These are phyloP conservation scores for Aegilops bicornis DNA, from an alignment of 176 grass and related monocot genomes.

Conservation along the genomic window DNA sequence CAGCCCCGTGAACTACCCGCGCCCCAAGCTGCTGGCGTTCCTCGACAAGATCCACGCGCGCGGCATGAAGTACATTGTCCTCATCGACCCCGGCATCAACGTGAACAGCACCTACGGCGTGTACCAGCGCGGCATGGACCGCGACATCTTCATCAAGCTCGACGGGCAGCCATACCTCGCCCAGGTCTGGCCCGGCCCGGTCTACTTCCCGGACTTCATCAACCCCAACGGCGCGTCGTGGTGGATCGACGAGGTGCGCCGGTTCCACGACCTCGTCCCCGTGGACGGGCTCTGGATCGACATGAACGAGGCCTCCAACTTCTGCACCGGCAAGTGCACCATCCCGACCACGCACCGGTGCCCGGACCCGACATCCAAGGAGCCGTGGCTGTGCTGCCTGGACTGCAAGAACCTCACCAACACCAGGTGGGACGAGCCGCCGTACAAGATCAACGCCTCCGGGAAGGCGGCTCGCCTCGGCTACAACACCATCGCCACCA, in stretches of 20 bases:
- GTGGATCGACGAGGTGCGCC: constrained; percentile 89
- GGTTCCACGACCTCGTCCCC: constrained; percentile 80
- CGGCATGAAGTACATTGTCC: constrained; percentile 94
- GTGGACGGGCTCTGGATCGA: constrained; percentile 95
- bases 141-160: constrained; percentile 86
- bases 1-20: constrained; percentile 73
- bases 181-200: constrained; percentile 91
- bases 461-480: constrained; percentile 57
- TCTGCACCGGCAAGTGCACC: constrained; percentile 85
- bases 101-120: constrained; percentile 81
- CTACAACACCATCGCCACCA: constrained; percentile 83
- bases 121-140: constrained; percentile 65
- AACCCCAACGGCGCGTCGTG: constrained; percentile 67
- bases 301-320: constrained; percentile 98
- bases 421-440: constrained; percentile 86
- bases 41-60: constrained; percentile 64
- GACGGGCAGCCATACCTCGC: constrained; percentile 74
- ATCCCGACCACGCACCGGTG: constrained; percentile 64
- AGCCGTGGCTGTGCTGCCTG: constrained; percentile 86
- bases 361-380: constrained; percentile 44
- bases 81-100: constrained; percentile 88
- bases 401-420: constrained; percentile 97
- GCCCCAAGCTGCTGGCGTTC: constrained; percentile 68
- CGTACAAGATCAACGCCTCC: constrained; percentile 97
- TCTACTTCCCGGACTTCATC: constrained; percentile 92